A percentile compares a stretch with the other conserved stretches of the same genome.
These are phyloP conservation scores for Talaromyces thailandensis DNA, from an alignment of 495 filamentous ascomycete genomes.

Conservation along the genomic window DNA sequence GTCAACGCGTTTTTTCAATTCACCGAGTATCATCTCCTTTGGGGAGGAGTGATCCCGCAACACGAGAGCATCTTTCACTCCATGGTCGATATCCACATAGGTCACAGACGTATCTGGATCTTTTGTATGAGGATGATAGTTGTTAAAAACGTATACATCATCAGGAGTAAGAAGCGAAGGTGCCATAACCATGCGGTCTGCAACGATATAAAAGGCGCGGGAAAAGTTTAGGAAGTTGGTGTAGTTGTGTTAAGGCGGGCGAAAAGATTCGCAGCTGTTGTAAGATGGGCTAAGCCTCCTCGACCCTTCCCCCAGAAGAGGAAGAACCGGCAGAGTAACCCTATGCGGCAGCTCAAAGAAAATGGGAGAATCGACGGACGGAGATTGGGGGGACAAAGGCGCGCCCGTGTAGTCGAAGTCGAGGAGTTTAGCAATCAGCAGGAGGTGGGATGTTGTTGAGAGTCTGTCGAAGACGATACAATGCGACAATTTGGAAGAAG, in stretches of 20 bases:
- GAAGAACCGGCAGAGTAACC: conserved; percentile 91
- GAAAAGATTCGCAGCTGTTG: conserved; percentile 77
- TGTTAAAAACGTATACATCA: conserved; percentile 38
- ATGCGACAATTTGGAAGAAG: conserved; percentile 72
- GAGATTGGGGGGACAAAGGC: conserved; percentile 42
- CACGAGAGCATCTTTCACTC: conserved; percentile 25
- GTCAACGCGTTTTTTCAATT: conserved; percentile 72
- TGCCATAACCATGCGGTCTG: conserved; percentile 55
- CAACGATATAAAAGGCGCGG: neutral
- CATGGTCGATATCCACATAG: conserved; percentile 20
- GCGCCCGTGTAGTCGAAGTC: conserved; percentile 41
- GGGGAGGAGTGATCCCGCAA: conserved; percentile 39
- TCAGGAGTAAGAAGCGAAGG: conserved; percentile 53
- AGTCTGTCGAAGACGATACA: conserved; percentile 49
- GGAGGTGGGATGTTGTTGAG: conserved; percentile 65
- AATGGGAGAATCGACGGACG: conserved; percentile 45
- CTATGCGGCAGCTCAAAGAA: conserved; percentile 95
- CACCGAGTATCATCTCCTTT: conserved; percentile 60
- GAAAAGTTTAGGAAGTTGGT: conserved; percentile 13
- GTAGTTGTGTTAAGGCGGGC: conserved; percentile 72
- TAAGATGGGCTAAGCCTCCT: conserved; percentile 78
- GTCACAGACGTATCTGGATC: neutral
- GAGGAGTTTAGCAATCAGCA: conserved; percentile 53
- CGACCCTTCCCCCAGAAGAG: conserved; percentile 91
- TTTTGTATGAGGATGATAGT: conserved; percentile 17